Conservation (phyloP, 2,329 filamentous ascomycete genomes). For the Bipolaris bicolor region DNA sequence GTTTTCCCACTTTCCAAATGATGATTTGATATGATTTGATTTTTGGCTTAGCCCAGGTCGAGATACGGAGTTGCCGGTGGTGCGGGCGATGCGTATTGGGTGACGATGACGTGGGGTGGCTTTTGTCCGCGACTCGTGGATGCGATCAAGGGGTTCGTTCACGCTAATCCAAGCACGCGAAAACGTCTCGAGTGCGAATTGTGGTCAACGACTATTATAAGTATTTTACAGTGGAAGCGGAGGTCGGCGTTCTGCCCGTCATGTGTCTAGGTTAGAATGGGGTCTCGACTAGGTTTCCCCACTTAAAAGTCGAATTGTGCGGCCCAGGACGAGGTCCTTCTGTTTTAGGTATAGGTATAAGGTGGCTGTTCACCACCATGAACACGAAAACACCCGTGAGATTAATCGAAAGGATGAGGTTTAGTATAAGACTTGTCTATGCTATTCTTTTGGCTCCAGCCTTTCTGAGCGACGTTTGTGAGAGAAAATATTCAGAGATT, state of each 20-base stretch:
- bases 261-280: slow-evolving; percentile 30
- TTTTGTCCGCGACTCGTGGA: slow-evolving; percentile 12
- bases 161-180: slow-evolving; percentile 2
- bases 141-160: slow-evolving; percentile 1
- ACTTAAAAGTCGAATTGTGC: slow-evolving; percentile 22
- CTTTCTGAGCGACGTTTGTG: no score
- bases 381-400: neutral
- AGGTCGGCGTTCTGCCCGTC: slow-evolving; percentile 41
- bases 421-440: no score
- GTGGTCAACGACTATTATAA: slow-evolving; percentile 13
- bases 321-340: slow-evolving; percentile 38
- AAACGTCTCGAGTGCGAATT: neutral
- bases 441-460: no score
- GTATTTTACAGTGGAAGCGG: slow-evolving; percentile 28
- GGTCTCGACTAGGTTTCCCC: slow-evolving; percentile 28
- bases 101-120: slow-evolving; percentile 18
- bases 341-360: slow-evolving; percentile 39
- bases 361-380: slow-evolving; percentile 12
- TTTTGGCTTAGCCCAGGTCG: slow-evolving; percentile 7
- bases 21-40: slow-evolving; percentile 11
- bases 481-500: no score
- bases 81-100: slow-evolving; percentile 10
- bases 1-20: neutral
- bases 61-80: slow-evolving; percentile 7
- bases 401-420: no score